Base-by-base conservation (phyloP, 495 filamentous ascomycete species). In the Xylaria cubensis region DNA sequence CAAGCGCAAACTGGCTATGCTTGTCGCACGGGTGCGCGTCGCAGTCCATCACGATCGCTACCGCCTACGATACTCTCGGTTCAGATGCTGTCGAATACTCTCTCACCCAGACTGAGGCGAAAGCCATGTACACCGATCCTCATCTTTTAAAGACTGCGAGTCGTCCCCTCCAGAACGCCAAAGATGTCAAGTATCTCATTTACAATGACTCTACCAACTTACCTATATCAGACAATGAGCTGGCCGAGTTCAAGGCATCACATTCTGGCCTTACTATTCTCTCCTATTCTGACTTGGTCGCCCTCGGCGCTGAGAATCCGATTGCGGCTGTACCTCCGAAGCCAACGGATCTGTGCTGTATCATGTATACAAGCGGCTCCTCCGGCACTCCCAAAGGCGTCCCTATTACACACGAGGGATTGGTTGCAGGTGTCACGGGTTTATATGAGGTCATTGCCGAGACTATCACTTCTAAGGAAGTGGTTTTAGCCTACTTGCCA, bases 331-430 rank as follows among this genome's bases (percentile, higher is more conserved):
- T 88, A 62, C 86, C 88, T n/a, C 94, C 95, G 2, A 82, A 82
- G 42, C 86, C 92, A 0, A 85, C 89, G 1, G 93, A 97, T 73
- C 86, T 90, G 62, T 89, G 93, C 75, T 97, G 95, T 59, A 94
- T 98, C 82, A 98, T 97, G 86, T 98, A 98, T 83, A 98, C 95
- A 17, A 96, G 93, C 8, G 95, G 95, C 24, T 97, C 94, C 17
- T 97, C 95, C 0, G 95, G 95, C 2, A 86, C 90, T 41, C 95
- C 95, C 6, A 98, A 98, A 81, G 95, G 95, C 69, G 94, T 97
- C 4, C 87, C 92, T 24, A 84, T 97, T 70, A 91, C 90, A 2
- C 95, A 98, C 77, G 85, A 84, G 69, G 91, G 90, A 66, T 90
- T 95, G 21, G 88, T 97, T 5, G 88, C 93, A 0, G 92, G 90